Conservation (phyloP, 495 filamentous ascomycete species). For the Cryomyces minteri region DNA sequence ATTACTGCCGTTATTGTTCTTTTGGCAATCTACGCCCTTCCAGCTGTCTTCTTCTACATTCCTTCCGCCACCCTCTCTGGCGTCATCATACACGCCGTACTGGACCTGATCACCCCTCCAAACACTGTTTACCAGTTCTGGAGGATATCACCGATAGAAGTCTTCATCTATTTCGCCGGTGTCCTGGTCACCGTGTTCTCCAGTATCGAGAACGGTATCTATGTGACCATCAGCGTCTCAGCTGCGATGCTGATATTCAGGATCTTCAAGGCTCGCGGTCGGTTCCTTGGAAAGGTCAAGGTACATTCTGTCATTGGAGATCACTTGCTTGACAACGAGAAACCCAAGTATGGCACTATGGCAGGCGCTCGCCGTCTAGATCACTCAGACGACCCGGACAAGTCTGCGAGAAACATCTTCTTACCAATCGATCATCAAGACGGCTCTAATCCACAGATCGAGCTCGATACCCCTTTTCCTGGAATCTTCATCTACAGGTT, state of each 20-base stretch:
- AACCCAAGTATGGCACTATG: slow-evolving; percentile 10
- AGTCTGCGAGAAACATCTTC: slow-evolving; percentile 52
- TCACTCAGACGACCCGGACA: slow-evolving; percentile 14
- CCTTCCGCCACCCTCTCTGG: slow-evolving; percentile 70
- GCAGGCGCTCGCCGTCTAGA: not conserved
- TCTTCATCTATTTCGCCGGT: slow-evolving; percentile 84
- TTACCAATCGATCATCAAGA: slow-evolving; percentile 77
- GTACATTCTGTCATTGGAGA: slow-evolving; percentile 84
- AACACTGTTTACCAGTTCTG: slow-evolving; percentile 95
- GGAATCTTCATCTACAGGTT: slow-evolving; percentile 98
- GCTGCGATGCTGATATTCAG: slow-evolving; percentile 70
- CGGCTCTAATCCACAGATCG: slow-evolving; percentile 76
- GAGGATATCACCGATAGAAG: slow-evolving; percentile 78
- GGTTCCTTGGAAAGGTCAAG: slow-evolving; percentile 76
- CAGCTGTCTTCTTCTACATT: slow-evolving; percentile 90
- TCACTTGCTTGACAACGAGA: slow-evolving; percentile 46
- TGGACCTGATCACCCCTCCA: slow-evolving; percentile 84
- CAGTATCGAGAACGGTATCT: slow-evolving; percentile 83
- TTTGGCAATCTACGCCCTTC: slow-evolving; percentile 84
- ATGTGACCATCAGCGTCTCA: slow-evolving; percentile 61
- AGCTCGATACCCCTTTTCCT: slow-evolving; percentile 64
- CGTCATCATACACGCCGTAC: slow-evolving; percentile 95
- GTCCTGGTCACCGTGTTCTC: slow-evolving; percentile 81
- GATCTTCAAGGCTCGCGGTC: slow-evolving; percentile 64
- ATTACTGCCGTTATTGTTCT: slow-evolving; percentile 82